Evolutionary conservation across 2,329 filamentous ascomycete genomes (phyloP).

Genomic region (Tolypocladium pustulatum): DNA sequence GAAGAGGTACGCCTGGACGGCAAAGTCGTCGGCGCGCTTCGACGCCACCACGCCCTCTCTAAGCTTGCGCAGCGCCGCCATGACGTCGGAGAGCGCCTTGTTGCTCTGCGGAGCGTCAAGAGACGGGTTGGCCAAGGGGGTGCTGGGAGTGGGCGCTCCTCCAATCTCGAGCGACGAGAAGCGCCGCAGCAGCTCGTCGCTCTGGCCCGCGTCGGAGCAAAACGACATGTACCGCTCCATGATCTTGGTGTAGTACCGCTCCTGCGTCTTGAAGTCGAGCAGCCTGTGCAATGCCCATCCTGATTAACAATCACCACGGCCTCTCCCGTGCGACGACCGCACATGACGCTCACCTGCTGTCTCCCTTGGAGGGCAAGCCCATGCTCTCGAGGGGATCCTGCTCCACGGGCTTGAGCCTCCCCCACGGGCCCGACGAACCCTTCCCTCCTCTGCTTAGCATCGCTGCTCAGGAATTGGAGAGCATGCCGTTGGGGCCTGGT

Average conservation of each 20-base stretch:
- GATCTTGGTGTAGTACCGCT: constrained; percentile 78
- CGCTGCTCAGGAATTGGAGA: background rate
- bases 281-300: constrained; percentile 34
- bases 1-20: constrained; percentile 84
- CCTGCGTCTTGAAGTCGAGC: constrained; percentile 66
- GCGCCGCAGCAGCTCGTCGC: constrained; percentile 62
- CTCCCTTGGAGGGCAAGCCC: constrained; percentile 83
- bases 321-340: background rate
- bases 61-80: constrained; percentile 81
- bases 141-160: background rate
- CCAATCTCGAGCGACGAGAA: constrained; percentile 51
- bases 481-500: background rate
- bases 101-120: constrained; percentile 25
- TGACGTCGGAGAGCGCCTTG: constrained; percentile 60
- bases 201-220: constrained; percentile 62
- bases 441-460: constrained; percentile 17
- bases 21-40: constrained; percentile 66
- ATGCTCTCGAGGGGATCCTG: constrained; percentile 71
- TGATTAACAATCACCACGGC: background rate
- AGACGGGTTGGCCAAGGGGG: background rate
- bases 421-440: constrained; percentile 47
- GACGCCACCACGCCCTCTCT: constrained; percentile 81
- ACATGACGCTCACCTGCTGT: constrained; percentile 57
- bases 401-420: constrained; percentile 61
- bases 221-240: constrained; percentile 84